Base-by-base conservation (phyloP, 305 asterid genomes). In the Fraxinus sp. region DNA sequence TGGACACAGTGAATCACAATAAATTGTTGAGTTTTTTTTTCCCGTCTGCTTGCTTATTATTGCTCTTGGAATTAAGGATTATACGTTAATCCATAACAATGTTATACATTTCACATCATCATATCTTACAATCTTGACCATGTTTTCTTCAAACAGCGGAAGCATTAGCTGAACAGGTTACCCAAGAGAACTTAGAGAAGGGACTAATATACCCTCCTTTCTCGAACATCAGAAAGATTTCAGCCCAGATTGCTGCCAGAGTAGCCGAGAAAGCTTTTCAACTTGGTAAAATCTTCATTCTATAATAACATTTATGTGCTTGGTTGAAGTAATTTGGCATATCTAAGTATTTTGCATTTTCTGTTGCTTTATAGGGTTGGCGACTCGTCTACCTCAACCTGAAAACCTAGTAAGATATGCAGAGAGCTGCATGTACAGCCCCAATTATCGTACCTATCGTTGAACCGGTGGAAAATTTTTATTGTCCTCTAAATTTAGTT, bases 401-500 rank as follows among this genome's bases (percentile, higher is more conserved):
- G 93, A 91, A 64, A 88, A 96, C 90, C 88, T 96, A 30, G 94
- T 83, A 4, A 87, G 89, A 24, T 88, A 94, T 62, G 99, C 99
- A 0, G 91, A 89, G 83, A 94, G 98, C 91, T 94, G 98, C 78
- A 96, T 96, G 99, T 96, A 96, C 93, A 94, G 99, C 90, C 99
- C 99, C 79, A 88, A 91, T 80, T 96, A 96, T 85, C 91, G 94
- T 68, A 90, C 88, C 91, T 96, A 93, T 85, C 97, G 98, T 74
- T 96, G 86, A 94, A 88, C 70, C 7, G n/a, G 28, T 37, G 64
- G 74, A 86, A 36, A 24, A 11, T 77, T 76, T 28, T 18, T 66
- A 36, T 66, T 0, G 37, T 64, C 55, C 41, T 39, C 13, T 68
- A 86, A 81, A 79, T 64, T 71, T 77, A 83, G 30, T 55, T 75